These are phyloP conservation scores for Termitomyces sp. DNA, from an alignment of 768 basidiomycete genomes.

Conservation along the genomic window DNA sequence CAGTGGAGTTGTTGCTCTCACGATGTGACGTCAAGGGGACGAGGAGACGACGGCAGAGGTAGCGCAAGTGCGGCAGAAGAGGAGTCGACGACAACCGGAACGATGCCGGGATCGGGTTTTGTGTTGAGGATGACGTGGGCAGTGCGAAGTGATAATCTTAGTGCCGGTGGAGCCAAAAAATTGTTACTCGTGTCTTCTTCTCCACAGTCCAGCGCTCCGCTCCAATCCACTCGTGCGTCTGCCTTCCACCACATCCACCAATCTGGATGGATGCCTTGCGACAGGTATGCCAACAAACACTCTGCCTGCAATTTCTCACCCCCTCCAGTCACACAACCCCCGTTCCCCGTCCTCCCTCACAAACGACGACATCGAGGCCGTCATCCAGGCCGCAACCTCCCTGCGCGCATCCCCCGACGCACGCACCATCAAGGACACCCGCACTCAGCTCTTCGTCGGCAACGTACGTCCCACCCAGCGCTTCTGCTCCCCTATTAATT, in stretches of 20 bases:
- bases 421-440: constrained; percentile 67
- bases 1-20: too few relatives aligned
- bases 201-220: background rate
- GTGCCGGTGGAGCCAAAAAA: constrained; percentile 20
- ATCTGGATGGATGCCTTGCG: constrained; percentile 3
- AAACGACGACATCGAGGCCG: constrained; percentile 87
- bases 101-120: background rate
- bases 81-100: background rate
- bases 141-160: constrained; percentile 1
- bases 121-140: constrained; percentile 1
- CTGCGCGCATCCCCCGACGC: constrained; percentile 51
- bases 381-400: constrained; percentile 89
- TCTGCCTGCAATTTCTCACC: background rate
- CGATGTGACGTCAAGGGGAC: too few relatives aligned
- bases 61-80: too few relatives aligned
- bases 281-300: too few relatives aligned
- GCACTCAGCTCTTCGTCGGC: constrained; percentile 94
- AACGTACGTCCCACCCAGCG: constrained; percentile 65
- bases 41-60: too few relatives aligned
- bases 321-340: constrained; percentile 22
- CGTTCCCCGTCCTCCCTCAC: too few relatives aligned
- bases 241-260: background rate
- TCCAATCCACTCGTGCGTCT: too few relatives aligned
- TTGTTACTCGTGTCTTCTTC: constrained; percentile 21
- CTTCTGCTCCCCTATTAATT: constrained; percentile 21